phyloP scores from a whole-genome alignment of 176 grass and related monocot species.

The Aegilops tauschii region DNA sequence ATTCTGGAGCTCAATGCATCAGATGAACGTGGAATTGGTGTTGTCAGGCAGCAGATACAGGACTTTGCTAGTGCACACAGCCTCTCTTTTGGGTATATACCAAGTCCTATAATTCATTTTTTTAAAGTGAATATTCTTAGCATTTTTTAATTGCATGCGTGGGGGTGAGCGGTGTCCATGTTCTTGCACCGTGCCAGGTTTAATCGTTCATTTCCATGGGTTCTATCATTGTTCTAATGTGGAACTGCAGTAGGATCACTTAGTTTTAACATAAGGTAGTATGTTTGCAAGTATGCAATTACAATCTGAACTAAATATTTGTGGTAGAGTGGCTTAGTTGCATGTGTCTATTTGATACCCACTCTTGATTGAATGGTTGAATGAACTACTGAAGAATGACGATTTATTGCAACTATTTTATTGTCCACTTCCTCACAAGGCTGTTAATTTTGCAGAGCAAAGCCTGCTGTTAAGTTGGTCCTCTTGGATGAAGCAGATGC shows the following conservation, averaged over 20 bases:
- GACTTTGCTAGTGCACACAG: constrained; percentile 80
- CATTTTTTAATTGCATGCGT: background rate
- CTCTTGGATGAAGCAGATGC: constrained; percentile 97
- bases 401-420: background rate
- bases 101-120: background rate
- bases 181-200: background rate
- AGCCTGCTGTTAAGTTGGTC: constrained; percentile 81
- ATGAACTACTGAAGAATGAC: background rate
- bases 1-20: constrained; percentile 97
- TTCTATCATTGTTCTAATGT: background rate
- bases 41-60: constrained; percentile 96
- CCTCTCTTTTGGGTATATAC: constrained; percentile 77
- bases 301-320: background rate
- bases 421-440: background rate
- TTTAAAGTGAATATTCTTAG: background rate
- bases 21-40: constrained; percentile 87
- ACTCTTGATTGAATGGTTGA: background rate
- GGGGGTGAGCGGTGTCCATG: background rate
- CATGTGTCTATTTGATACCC: background rate
- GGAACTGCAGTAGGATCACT: background rate
- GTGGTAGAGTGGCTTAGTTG: background rate
- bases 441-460: constrained; percentile 60
- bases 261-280: background rate
- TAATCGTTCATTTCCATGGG: background rate
- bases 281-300: background rate